Base-by-base conservation (phyloP, 306 rosid genomes). In the Rosa lucieae region DNA sequence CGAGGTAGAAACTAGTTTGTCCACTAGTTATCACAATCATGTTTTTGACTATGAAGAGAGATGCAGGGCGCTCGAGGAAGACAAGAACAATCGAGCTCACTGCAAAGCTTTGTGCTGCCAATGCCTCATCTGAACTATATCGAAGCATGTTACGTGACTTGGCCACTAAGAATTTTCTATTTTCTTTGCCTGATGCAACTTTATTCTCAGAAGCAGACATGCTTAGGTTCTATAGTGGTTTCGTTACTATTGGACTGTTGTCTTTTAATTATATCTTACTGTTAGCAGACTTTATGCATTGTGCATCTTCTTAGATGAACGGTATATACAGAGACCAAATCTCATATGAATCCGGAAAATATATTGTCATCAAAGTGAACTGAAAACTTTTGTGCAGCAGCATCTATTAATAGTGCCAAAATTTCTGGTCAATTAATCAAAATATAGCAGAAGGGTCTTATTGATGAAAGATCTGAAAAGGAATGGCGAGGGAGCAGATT, bases 41-140 rank as follows among this genome's bases (percentile, higher is more conserved):
- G 32, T 76, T n/a, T 17, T 10, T 2, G 39, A 65, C 48, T 37
- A 46, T 6, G 5, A 37, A 35, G 65, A 77, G 44, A 67, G 48
- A 48, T 63, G 56, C 32, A 43, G 49, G n/a, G 15, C 2, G 52
- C 74, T 48, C 2, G 66, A 32, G 51, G 73, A 66, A 18, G 65
- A n/a, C 15, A 49, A 37, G 6, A 21, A n/a, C 14, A 66, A 52
- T 63, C 29, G 29, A 26, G 29, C 61, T 73, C 21, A 20, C 48
- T 5, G 77, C 67, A 39, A 53, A 73, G 51, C 67, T 73, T 55
- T 37, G 48, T 73, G 20, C 39, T n/a, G 49, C 77, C 43, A 37
- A 15, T 20, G 77, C 67, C 43, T 73, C 51, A 14, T 72, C 63
- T 72, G 47, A 72, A 35, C 63, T 49, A 17, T 72, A 72, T 72